A percentile compares a stretch with the other conserved stretches of the same genome.
Evolutionary conservation across 768 basidiomycete species (phyloP).

Genomic region (Psilocybe cyanescens): DNA sequence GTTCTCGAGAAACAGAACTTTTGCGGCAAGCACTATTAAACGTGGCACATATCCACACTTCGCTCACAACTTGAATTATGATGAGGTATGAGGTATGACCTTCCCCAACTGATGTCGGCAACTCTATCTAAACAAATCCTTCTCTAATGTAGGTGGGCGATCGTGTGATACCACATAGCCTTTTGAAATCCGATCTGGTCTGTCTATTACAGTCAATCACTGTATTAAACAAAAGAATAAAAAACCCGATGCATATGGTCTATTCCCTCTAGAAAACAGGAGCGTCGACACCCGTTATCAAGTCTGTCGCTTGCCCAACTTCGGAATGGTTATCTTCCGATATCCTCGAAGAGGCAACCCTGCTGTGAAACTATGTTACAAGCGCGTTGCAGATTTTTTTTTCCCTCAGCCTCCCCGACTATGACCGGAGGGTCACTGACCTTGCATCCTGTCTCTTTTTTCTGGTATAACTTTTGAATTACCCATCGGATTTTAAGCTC

Average conservation of each 20-base stretch:
- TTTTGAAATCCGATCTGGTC: not conserved
- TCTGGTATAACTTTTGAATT: constrained; percentile 9
- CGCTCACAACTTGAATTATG: not conserved
- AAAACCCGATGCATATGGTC: not conserved
- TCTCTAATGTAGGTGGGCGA: constrained; percentile 1
- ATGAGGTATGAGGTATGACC: not conserved
- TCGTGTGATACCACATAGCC: constrained; percentile 5
- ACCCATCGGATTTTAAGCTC: constrained; percentile 8
- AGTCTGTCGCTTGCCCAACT: not conserved
- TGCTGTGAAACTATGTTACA: not conserved
- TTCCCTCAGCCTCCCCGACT: not conserved
- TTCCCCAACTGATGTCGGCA: constrained; percentile 4
- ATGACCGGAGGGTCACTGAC: not conserved
- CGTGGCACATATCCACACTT: not conserved
- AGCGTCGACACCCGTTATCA: not conserved
- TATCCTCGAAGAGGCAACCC: not conserved
- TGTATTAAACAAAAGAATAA: not conserved
- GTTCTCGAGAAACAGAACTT: not conserved
- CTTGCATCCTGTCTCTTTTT: constrained; percentile 1
- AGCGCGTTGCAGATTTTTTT: not conserved
- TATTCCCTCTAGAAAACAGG: not conserved
- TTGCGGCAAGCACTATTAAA: not conserved
- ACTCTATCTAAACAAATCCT: not conserved
- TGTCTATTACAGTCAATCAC: not conserved
- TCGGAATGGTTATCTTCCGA: not conserved